Evolutionary conservation across 176 grass and related monocot species (phyloP).

Genomic region (Coix lacrymajobi): DNA sequence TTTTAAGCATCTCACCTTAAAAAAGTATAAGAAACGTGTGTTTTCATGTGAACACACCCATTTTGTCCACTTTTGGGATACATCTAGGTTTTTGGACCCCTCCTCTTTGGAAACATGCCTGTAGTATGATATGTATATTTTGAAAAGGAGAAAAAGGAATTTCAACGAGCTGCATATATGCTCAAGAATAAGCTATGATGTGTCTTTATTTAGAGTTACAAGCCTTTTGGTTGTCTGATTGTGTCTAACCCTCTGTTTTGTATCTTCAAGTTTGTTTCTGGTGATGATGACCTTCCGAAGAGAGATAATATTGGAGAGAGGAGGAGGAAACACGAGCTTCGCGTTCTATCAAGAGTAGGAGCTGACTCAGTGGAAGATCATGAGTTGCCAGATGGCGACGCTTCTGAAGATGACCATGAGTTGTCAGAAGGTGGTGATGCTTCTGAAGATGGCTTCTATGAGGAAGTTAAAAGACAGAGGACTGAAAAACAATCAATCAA

Average conservation of each 20-base stretch:
- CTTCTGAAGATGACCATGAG: slow-evolving; percentile 13
- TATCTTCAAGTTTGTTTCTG: slow-evolving; percentile 59
- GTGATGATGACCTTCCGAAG: slow-evolving; percentile 95
- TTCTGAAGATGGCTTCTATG: slow-evolving; percentile 83
- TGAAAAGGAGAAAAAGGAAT: background rate
- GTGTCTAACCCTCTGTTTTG: background rate
- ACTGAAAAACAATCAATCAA: slow-evolving; percentile 51
- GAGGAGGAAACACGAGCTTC: slow-evolving; percentile 72
- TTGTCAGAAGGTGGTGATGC: background rate
- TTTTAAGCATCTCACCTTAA: background rate
- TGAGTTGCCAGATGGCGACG: slow-evolving; percentile 27
- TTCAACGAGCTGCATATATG: background rate
- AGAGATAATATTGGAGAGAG: slow-evolving; percentile 93
- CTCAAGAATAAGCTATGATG: background rate
- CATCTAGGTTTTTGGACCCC: background rate
- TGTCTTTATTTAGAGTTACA: background rate
- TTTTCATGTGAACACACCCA: background rate
- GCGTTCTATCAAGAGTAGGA: slow-evolving; percentile 74
- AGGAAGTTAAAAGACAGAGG: slow-evolving; percentile 60
- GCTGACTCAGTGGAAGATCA: slow-evolving; percentile 37
- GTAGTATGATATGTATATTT: background rate
- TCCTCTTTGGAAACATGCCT: background rate
- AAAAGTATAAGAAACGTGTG: background rate
- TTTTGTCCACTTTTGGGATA: background rate
- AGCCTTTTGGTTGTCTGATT: background rate